These are phyloP conservation scores for Calonectria pseudoturangicola DNA, from an alignment of 2,329 filamentous ascomycete species.

Conservation along the genomic window DNA sequence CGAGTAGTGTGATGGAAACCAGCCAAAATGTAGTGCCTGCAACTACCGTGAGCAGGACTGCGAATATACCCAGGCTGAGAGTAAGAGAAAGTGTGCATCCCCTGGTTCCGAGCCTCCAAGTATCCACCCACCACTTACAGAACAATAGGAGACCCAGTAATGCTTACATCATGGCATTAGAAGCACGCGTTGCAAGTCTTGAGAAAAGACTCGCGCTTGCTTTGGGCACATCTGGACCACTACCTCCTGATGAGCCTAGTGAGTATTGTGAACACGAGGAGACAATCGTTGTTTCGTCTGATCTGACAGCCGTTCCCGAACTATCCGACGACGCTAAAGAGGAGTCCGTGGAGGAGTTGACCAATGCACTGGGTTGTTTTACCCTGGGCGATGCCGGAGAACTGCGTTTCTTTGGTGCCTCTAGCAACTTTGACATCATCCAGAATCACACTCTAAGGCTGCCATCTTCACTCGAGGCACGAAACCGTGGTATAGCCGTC, in stretches of 20 bases:
- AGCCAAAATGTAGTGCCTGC: slow-evolving; percentile 38
- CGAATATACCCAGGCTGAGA: slow-evolving; percentile 36
- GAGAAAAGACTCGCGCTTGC: slow-evolving; percentile 34
- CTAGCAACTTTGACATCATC: slow-evolving; percentile 24
- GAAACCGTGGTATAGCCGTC: slow-evolving; percentile 24
- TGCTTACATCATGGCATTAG: slow-evolving; percentile 33
- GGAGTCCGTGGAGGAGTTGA: slow-evolving; percentile 14
- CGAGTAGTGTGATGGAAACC: slow-evolving; percentile 39
- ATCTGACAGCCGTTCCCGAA: neutral
- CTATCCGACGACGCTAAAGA: neutral
- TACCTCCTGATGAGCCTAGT: neutral
- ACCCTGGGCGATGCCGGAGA: slow-evolving; percentile 34
- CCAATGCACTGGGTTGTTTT: slow-evolving; percentile 31
- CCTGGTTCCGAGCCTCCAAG: neutral
- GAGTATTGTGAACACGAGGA: slow-evolving; percentile 17
- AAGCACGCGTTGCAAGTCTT: slow-evolving; percentile 34
- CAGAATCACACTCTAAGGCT: slow-evolving; percentile 29
- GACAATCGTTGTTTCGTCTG: neutral
- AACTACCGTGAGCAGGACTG: slow-evolving; percentile 33
- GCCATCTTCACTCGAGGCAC: slow-evolving; percentile 29
- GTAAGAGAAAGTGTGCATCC: slow-evolving; percentile 35
- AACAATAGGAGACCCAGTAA: slow-evolving; percentile 37
- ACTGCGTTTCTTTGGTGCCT: slow-evolving; percentile 30
- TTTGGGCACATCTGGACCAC: slow-evolving; percentile 6
- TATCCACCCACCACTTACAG: slow-evolving; percentile 7